Evolutionary conservation across 139 green algal species (phyloP).

Genomic region (Tetraselmis striata): DNA sequence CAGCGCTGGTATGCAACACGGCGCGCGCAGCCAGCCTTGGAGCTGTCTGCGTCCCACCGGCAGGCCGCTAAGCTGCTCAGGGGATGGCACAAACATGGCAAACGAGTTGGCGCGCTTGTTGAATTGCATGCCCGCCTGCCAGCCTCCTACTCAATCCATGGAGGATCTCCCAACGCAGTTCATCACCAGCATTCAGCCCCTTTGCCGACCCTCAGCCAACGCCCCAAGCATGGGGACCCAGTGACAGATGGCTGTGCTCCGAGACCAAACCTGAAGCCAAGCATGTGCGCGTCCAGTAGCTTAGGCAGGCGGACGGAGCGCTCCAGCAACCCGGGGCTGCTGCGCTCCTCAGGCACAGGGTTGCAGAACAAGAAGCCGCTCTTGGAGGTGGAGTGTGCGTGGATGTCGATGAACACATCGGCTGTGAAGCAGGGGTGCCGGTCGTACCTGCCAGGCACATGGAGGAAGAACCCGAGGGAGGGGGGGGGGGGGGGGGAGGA

Average conservation of each 20-base stretch:
- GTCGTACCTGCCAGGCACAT: constrained; percentile 19
- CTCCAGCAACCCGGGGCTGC: not conserved
- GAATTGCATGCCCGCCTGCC: no score
- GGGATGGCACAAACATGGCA: no score
- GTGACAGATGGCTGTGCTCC: no score
- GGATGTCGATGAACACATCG: constrained; percentile 33
- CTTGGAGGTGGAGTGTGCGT: constrained; percentile 25
- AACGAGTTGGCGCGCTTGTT: no score
- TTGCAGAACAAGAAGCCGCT: constrained; percentile 34
- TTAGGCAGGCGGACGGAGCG: constrained; percentile 12
- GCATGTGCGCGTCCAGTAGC: constrained; percentile 13
- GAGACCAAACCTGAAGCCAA: no score
- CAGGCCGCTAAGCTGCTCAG: constrained; percentile 11
- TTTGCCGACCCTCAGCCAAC: no score
- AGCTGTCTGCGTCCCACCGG: constrained; percentile 21
- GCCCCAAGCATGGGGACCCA: no score
- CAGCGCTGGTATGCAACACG: constrained; percentile 9
- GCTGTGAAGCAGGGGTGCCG: constrained; percentile 2
- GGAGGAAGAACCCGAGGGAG: no score
- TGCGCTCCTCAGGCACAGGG: constrained; percentile 4
- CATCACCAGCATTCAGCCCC: no score
- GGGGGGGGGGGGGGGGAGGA: no score
- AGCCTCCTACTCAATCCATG: no score
- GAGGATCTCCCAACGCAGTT: no score
- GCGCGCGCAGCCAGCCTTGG: constrained; percentile 23